Conservation (phyloP, 768 basidiomycete genomes). For the Mycena polygramma region DNA sequence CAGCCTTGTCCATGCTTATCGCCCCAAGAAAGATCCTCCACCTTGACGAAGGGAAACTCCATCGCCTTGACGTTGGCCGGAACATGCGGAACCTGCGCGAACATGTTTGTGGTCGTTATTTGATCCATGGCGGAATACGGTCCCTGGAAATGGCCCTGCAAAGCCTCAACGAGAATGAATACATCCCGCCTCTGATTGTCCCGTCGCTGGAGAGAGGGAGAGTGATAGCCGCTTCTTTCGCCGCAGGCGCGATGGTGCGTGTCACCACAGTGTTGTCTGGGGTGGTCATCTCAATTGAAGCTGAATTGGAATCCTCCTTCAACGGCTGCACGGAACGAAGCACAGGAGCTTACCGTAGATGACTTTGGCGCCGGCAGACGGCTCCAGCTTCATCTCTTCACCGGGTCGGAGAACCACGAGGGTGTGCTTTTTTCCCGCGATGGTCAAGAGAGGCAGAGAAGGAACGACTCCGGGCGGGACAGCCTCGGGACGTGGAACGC, state of each 20-base stretch:
- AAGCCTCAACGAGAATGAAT: conserved; percentile 27
- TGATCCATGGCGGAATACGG: conserved; percentile 42
- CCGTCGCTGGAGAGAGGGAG: conserved; percentile 1
- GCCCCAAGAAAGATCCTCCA: conserved; percentile 42
- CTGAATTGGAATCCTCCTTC: conserved; percentile 1
- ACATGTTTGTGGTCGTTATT: conserved; percentile 31
- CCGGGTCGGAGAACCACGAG: conserved; percentile 41
- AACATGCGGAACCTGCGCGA: conserved; percentile 26
- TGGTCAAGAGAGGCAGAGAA: conserved; percentile 31
- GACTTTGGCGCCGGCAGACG: conserved; percentile 36
- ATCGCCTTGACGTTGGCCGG: conserved; percentile 38
- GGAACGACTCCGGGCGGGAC: conserved; percentile 20
- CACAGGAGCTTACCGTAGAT: conserved; percentile 31
- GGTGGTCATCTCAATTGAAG: conserved; percentile 7
- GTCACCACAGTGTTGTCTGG: background rate
- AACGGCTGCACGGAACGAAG: background rate
- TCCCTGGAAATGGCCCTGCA: conserved; percentile 18
- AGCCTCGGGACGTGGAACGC: conserved; percentile 36
- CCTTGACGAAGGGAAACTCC: conserved; percentile 43
- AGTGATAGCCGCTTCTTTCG: conserved; percentile 4
- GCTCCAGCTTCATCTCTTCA: conserved; percentile 1
- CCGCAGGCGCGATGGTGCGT: conserved; percentile 15
- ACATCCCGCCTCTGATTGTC: conserved; percentile 15
- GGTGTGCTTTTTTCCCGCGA: conserved; percentile 36
- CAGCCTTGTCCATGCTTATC: conserved; percentile 33